Evolutionary conservation across 2,329 filamentous ascomycete genomes (phyloP), one percentile per base, ranked within the genome.

Genomic region (Aspergillus pseudoterreus): DNA sequence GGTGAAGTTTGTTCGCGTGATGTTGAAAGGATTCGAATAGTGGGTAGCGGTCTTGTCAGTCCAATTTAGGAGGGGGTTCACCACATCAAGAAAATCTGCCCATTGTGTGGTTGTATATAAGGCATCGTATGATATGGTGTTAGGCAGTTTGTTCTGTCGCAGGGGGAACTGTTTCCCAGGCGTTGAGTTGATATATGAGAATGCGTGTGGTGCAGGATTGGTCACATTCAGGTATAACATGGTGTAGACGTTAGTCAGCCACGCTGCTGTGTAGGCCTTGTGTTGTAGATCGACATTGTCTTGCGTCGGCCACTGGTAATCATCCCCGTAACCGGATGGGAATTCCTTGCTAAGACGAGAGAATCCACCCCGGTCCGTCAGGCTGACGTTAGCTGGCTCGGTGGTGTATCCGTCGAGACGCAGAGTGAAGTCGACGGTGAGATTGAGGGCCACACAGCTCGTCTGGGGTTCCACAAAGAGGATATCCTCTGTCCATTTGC

Each of bases 331-430:
- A 19, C 19, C 6, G 39, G 39, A 5, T 42, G 15, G 19, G 19
- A 19, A 19, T 19, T n/a, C 12, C 6, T 12, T 17, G 3, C 12
- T 17, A 4, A 47, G 45, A 10, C 6, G 12, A 6, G 10, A 14
- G 33, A 47, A 47, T 3, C 45, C 45, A 2, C 45, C 45, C 6
- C 22, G 45, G 21, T 47, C 45, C n/a, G 39, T 42, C 22, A 42
- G 12, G 15, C 12, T 42, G 14, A 42, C 15, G 21, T 42, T 21
- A 15, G 12, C 22, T 19, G 39, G 6, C 39, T 10, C 15, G 4
- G 14, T 21, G 27, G 3, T 11, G 8, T 11, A 30, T 30, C 10
- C 27, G 27, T 11, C 2, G 27, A 30, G 8, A 21, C 22, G 39
- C 39, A 15, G 19, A 4, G 24, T 19, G 32, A 21, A 39, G 32